phyloP scores from a whole-genome alignment of 768 basidiomycete genomes.

The Mycena metata region DNA sequence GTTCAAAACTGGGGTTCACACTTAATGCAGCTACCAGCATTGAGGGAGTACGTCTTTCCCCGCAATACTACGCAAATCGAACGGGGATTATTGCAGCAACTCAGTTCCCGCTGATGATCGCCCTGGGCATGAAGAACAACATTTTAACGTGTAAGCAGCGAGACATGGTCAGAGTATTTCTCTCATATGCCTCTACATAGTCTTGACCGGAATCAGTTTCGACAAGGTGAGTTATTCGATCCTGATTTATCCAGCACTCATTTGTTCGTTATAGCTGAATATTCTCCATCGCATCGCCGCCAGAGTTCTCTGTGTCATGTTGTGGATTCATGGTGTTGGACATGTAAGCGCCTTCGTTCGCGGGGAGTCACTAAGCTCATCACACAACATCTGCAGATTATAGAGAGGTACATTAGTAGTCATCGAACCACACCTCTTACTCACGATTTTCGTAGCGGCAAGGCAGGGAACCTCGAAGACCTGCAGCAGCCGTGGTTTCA shows the following conservation, averaged over 20 bases:
- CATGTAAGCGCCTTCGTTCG: slow-evolving; percentile 49
- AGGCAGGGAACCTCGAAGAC: slow-evolving; percentile 30
- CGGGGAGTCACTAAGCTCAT: neutral
- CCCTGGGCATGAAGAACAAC: slow-evolving; percentile 74
- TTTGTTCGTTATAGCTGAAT: slow-evolving; percentile 51
- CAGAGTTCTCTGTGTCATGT: slow-evolving; percentile 59
- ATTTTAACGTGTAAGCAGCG: slow-evolving; percentile 53
- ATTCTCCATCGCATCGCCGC: slow-evolving; percentile 63
- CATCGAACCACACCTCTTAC: slow-evolving; percentile 26
- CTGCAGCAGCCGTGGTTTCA: slow-evolving; percentile 48
- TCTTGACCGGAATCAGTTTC: slow-evolving; percentile 65
- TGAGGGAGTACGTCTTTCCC: slow-evolving; percentile 49
- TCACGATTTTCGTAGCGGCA: slow-evolving; percentile 21
- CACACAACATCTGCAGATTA: slow-evolving; percentile 9
- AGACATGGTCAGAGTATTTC: neutral
- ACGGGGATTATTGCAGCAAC: slow-evolving; percentile 58
- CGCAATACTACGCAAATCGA: slow-evolving; percentile 57
- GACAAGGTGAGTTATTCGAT: slow-evolving; percentile 48
- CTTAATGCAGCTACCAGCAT: slow-evolving; percentile 48
- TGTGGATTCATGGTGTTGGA: slow-evolving; percentile 63
- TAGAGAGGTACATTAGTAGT: slow-evolving; percentile 20
- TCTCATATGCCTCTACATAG: slow-evolving; percentile 46
- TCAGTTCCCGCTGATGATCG: slow-evolving; percentile 69
- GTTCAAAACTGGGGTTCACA: neutral
- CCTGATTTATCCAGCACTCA: neutral